Evolutionary conservation across 2,329 filamentous ascomycete genomes (phyloP), one percentile per base, ranked within the genome.

Genomic region (Onygenales sp.): DNA sequence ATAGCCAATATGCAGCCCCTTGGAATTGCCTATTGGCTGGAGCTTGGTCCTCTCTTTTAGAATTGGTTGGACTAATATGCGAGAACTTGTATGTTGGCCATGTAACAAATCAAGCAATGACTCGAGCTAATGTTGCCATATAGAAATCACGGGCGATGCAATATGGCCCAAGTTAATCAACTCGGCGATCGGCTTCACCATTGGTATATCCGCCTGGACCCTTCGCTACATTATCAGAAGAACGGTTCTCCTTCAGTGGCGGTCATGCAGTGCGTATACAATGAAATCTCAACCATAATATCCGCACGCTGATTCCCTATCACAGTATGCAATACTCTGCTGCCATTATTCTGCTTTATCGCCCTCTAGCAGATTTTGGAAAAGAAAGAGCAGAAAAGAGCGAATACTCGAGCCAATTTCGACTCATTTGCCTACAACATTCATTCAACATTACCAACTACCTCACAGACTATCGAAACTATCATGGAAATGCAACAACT

Each of bases 41-140:
- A 36, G 52, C 57, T 5, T 59, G 55, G 57, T 53, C 45, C 9
- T 35, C 44, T 32, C 47, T 59, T 9, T 50, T 59, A 7, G 49
- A 53, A 43, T 51, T 54, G 1, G 43, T 55, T 5, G 57, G 57
- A 5, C 39, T 54, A n/a, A 55, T 59, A n/a, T 58, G 55, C 42
- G 57, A 59, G 33, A 41, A 36, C 21, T 45, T 59, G 51, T 57
- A 54, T 36, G 53, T 45, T 13, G 7, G 6, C 3, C 31, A 7
- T n/a, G 2, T 10, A 36, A 44, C n/a, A 7, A 13, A 17, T 11
- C 17, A 31, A 50, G 10, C 31, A 33, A 36, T 13, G 4, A 1
- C 9, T 31, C 17, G 17, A 51, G 50, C 53, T 52, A 43, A 42
- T 33, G 7, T 27, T 5, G 9, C 7, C 21, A 27, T 43, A 47